phyloP scores from a whole-genome alignment of 495 filamentous ascomycete genomes.

The Aspergillus diversus region DNA sequence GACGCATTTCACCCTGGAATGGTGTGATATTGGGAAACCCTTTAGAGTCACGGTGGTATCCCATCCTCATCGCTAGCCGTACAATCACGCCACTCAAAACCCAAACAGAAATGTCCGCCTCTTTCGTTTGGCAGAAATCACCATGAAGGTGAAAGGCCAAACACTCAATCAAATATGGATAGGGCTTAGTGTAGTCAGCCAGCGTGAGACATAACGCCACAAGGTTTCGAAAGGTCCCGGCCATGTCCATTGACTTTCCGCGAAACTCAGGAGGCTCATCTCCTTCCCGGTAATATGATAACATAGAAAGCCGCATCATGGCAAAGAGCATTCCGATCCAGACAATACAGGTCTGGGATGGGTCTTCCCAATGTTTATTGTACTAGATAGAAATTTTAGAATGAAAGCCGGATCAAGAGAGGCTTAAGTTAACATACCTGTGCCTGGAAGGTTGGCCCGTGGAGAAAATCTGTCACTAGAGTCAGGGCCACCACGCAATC shows the following conservation, averaged over 20 bases:
- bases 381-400: conserved; percentile 52
- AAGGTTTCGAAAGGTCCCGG: conserved; percentile 74
- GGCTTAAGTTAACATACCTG: conserved; percentile 39
- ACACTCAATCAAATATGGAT: conserved; percentile 85
- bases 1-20: conserved; percentile 89
- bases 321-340: conserved; percentile 91
- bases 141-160: conserved; percentile 83
- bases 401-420: not conserved
- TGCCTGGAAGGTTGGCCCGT: conserved; percentile 82
- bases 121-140: conserved; percentile 76
- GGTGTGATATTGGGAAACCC: conserved; percentile 81
- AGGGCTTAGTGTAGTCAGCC: conserved; percentile 88
- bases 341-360: conserved; percentile 74
- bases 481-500: conserved; percentile 1
- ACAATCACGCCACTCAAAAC: conserved; percentile 79
- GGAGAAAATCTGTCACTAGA: conserved; percentile 67
- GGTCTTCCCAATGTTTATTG: conserved; percentile 86
- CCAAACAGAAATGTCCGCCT: conserved; percentile 82
- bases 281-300: conserved; percentile 86
- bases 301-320: conserved; percentile 86
- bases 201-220: conserved; percentile 86
- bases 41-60: conserved; percentile 89
- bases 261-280: conserved; percentile 88
- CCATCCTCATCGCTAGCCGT: conserved; percentile 89
- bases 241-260: conserved; percentile 73